Evolutionary conservation across 176 grass and related monocot genomes (phyloP).

Genomic region (Oryza meridionalis): DNA sequence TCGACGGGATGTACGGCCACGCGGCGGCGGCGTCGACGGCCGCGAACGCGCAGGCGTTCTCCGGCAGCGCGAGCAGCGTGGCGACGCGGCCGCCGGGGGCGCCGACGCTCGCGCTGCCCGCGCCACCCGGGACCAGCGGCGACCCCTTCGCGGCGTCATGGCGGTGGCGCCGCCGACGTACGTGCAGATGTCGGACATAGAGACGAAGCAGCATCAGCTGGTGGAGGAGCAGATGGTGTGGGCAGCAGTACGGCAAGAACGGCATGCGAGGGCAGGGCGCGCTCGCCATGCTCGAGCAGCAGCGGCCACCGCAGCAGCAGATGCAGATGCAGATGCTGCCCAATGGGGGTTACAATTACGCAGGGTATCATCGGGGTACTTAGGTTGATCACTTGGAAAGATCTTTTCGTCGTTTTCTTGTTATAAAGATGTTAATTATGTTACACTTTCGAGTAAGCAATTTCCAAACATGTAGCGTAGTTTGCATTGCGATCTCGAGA

Average conservation of each 20-base stretch:
- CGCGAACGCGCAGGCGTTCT: constrained; percentile 20
- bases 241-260: constrained; percentile 62
- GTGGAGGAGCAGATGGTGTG: constrained; percentile 64
- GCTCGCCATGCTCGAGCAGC: constrained; percentile 50
- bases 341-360: neutral
- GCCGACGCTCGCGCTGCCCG: constrained; percentile 63
- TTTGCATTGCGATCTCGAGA: too few species aligned
- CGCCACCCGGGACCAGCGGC: constrained; percentile 15
- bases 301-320: constrained; percentile 49
- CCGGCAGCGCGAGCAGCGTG: constrained; percentile 72
- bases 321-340: neutral
- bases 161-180: constrained; percentile 63
- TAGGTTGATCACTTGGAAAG: neutral
- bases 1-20: constrained; percentile 81
- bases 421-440: neutral
- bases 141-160: constrained; percentile 71
- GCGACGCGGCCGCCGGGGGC: constrained; percentile 31
- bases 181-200: constrained; percentile 91
- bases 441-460: neutral
- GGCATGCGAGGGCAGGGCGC: constrained; percentile 57
- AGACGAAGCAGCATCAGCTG: constrained; percentile 67
- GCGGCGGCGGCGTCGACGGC: constrained; percentile 17
- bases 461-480: neutral
- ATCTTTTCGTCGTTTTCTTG: too few species aligned
- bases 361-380: neutral